A percentile compares a stretch with the other conserved stretches of the same genome.
Conservation (phyloP, 208 protist genomes). For the Wallacemonas sp. region DNA sequence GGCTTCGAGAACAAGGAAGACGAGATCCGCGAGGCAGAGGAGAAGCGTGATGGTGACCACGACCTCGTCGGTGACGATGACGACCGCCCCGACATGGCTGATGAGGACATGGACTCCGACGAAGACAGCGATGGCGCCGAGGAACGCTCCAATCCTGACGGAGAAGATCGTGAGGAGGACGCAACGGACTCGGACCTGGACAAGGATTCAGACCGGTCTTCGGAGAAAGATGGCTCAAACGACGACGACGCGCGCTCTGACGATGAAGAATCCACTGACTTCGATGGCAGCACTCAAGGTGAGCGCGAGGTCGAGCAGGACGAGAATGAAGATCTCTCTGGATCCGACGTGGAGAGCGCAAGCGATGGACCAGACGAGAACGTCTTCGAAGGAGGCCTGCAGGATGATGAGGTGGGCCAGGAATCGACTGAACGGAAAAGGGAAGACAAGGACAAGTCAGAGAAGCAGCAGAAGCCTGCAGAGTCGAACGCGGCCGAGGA, state of each 20-base stretch:
- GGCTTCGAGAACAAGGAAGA: slow-evolving; percentile 87
- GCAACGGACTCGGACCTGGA: slow-evolving; percentile 37
- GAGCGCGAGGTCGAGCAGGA: slow-evolving; percentile 46
- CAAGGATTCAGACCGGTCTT: slow-evolving; percentile 23
- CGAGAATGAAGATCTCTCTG: slow-evolving; percentile 24
- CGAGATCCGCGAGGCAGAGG: slow-evolving; percentile 74
- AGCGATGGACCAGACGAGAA: slow-evolving; percentile 73
- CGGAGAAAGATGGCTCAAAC: slow-evolving; percentile 28
- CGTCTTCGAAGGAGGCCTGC: slow-evolving; percentile 74
- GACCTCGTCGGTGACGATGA: slow-evolving; percentile 75
- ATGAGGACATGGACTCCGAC: slow-evolving; percentile 34
- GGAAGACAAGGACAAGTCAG: slow-evolving; percentile 46
- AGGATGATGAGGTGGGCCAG: slow-evolving; percentile 82
- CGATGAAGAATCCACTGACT: slow-evolving; percentile 26
- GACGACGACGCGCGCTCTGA: slow-evolving; percentile 41
- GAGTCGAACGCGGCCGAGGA: slow-evolving; percentile 53
- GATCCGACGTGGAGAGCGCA: slow-evolving; percentile 35
- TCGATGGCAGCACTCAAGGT: slow-evolving; percentile 29
- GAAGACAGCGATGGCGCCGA: slow-evolving; percentile 31
- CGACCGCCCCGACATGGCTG: slow-evolving; percentile 34
- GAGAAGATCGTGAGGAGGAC: slow-evolving; percentile 60
- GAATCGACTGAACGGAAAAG: slow-evolving; percentile 68
- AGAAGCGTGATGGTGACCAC: slow-evolving; percentile 65
- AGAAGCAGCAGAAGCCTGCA: slow-evolving; percentile 22
- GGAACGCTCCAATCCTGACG: slow-evolving; percentile 62